A percentile compares a stretch with the other conserved stretches of the same genome.
phyloP scores from a whole-genome alignment of 1,284 basidiomycete genomes.

The Tausonia pullulans region DNA sequence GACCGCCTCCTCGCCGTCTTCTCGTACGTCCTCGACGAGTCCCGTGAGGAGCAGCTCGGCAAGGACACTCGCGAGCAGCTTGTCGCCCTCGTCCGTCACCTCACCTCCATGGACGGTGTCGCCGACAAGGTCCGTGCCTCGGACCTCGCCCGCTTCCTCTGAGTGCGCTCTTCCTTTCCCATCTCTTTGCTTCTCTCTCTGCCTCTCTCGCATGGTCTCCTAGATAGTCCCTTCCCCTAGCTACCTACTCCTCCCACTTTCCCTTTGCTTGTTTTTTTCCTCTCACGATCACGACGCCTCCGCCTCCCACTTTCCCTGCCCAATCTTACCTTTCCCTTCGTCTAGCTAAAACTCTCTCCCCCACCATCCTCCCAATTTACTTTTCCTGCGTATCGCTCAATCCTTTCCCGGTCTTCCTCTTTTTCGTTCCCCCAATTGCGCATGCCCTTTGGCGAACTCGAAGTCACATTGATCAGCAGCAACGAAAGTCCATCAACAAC shows the following conservation, averaged over 20 bases:
- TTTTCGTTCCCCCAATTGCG: not conserved
- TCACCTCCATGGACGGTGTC: not conserved
- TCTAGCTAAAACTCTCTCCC: no score
- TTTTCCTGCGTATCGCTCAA: no score
- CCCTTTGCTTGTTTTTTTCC: not conserved
- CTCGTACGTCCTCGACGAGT: slow-evolving; percentile 70
- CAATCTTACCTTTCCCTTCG: no score
- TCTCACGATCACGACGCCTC: not conserved
- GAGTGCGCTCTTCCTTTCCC: not conserved
- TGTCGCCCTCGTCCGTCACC: slow-evolving; percentile 37
- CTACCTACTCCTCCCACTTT: not conserved
- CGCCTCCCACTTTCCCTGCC: not conserved
- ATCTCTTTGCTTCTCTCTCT: not conserved
- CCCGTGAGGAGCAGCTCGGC: slow-evolving; percentile 27
- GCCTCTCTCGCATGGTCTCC: not conserved
- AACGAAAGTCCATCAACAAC: not conserved
- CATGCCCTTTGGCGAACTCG: not conserved
- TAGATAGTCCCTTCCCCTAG: no score
- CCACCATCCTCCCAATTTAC: no score
- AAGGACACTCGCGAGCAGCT: slow-evolving; percentile 65
- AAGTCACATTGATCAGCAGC: not conserved
- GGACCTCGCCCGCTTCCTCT: not conserved
- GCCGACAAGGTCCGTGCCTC: not conserved
- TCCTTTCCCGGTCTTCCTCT: not conserved
- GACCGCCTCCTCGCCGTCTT: slow-evolving; percentile 76